Evolutionary conservation across 2,329 filamentous ascomycete genomes (phyloP).

Genomic region (Tolypocladium guangdongense): DNA sequence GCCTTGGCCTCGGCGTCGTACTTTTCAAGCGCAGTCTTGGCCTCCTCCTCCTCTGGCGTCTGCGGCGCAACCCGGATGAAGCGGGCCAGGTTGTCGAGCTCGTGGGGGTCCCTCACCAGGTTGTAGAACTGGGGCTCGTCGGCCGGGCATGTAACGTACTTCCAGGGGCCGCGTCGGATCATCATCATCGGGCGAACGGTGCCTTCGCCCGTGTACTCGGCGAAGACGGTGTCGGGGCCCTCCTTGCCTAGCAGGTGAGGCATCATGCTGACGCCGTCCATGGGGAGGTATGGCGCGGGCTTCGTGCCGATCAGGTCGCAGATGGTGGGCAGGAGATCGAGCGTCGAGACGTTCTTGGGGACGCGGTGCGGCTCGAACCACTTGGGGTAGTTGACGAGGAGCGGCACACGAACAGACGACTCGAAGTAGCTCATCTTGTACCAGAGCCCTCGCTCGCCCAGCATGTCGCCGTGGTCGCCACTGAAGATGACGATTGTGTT

Average conservation of each 20-base stretch:
- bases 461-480: conserved; percentile 92
- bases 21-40: conserved; percentile 41
- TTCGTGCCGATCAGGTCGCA: conserved; percentile 70
- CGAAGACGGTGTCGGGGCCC: conserved; percentile 80
- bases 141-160: conserved; percentile 77
- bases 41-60: conserved; percentile 33
- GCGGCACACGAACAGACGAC: conserved; percentile 77
- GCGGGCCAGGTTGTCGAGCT: conserved; percentile 62
- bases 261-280: conserved; percentile 74
- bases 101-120: conserved; percentile 61
- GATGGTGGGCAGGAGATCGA: conserved; percentile 83
- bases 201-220: conserved; percentile 91
- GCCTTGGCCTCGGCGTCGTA: conserved; percentile 64
- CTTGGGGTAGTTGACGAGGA: conserved; percentile 72
- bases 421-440: conserved; percentile 99
- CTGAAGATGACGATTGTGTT: conserved; percentile 89
- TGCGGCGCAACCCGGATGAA: conserved; percentile 27
- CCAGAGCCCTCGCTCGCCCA: conserved; percentile 85
- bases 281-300: conserved; percentile 59
- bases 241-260: conserved; percentile 58
- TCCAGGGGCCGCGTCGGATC: conserved; percentile 84
- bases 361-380: conserved; percentile 68
- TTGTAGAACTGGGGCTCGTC: conserved; percentile 83
- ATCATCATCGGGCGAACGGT: conserved; percentile 85
- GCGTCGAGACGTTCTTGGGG: conserved; percentile 74